These are phyloP conservation scores for Xylaria sp. DNA, from an alignment of 2,329 filamentous ascomycete species.

Conservation along the genomic window DNA sequence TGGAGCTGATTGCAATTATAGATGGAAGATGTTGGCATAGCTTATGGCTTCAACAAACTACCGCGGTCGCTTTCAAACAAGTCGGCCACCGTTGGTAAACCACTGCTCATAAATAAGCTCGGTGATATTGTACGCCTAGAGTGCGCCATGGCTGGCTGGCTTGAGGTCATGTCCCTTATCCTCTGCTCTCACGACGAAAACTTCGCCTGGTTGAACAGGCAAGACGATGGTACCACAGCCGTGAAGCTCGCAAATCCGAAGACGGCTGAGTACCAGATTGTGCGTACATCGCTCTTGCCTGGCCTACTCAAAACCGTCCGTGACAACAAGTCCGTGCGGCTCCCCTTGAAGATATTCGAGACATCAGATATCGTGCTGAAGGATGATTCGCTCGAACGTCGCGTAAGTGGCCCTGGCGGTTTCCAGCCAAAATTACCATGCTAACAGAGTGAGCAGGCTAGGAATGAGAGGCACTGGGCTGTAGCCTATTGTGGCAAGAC, in stretches of 20 bases:
- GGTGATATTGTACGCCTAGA: slow-evolving; percentile 88
- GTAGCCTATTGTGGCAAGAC: slow-evolving; percentile 94
- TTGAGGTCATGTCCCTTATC: slow-evolving; percentile 93
- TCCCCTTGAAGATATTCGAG: slow-evolving; percentile 81
- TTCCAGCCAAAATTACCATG: background rate
- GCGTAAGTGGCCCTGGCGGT: slow-evolving; percentile 9
- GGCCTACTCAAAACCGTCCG: slow-evolving; percentile 79
- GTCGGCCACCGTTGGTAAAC: slow-evolving; percentile 73
- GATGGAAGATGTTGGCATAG: slow-evolving; percentile 97
- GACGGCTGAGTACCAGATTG: slow-evolving; percentile 79
- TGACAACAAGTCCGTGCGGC: slow-evolving; percentile 76
- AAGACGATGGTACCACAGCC: slow-evolving; percentile 73
- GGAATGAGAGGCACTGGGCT: slow-evolving; percentile 95
- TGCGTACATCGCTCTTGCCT: slow-evolving; percentile 74
- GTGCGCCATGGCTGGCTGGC: slow-evolving; percentile 93
- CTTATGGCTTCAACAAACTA: slow-evolving; percentile 96
- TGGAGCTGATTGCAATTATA: slow-evolving; percentile 11
- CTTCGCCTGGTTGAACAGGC: slow-evolving; percentile 86
- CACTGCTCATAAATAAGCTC: slow-evolving; percentile 92
- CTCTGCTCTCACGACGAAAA: slow-evolving; percentile 98
- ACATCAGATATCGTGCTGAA: slow-evolving; percentile 86
- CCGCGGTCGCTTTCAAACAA: slow-evolving; percentile 86
- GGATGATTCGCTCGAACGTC: slow-evolving; percentile 76
- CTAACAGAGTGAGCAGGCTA: slow-evolving; percentile 60
- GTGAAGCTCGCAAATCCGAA: slow-evolving; percentile 79